Base-by-base conservation (phyloP, 352 stramenopile genomes). In the Globisporangium spinosum region DNA sequence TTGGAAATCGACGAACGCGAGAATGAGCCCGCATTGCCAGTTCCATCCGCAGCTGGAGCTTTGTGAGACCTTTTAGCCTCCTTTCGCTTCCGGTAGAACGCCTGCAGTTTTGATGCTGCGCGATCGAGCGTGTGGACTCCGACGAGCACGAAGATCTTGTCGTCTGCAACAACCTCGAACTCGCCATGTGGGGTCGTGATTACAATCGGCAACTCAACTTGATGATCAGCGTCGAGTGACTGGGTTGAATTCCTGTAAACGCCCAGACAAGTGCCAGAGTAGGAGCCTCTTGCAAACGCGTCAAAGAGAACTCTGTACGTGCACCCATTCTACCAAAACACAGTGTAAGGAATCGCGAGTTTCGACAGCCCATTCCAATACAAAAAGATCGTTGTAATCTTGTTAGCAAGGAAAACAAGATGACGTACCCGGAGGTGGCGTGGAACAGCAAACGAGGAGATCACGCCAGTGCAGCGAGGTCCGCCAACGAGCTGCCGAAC, bases 401-500 rank as follows among this genome's bases (percentile, higher is more conserved):
- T 23, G n/a, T 2, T 57, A 29, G 34, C 25, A 49, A 10, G 43
- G 22, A 6, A 10, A 53, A 38, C 0, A 47, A 65, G 3, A 20
- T 20, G 4, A 76, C 79, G 53, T 76, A 89, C 80, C 63, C 73
- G 72, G 43, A 88, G 74, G 3, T 61, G 54, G 20, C 51, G 68
- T 22, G 86, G 84, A 15, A 94, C 63, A 0, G 66, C 73, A 56
- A 85, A 90, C 0, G 72, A 89, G 29, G 79, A 79, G 67, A 94
- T 88, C n/a, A 89, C 70, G 15, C 88, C 85, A 0, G 88, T 94
- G 71, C 85, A 91, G 10, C 82, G 82, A 58, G 83, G 84, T 0
- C 85, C 86, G 34, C 88, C 88, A 10, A 94, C 85, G 0, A 95
- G 65, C 59, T 95, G 88, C 0, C 83, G 84, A 54, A 94, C 70